These are phyloP conservation scores for Termitomyces titanicus DNA, from an alignment of 768 basidiomycete species.

Conservation along the genomic window DNA sequence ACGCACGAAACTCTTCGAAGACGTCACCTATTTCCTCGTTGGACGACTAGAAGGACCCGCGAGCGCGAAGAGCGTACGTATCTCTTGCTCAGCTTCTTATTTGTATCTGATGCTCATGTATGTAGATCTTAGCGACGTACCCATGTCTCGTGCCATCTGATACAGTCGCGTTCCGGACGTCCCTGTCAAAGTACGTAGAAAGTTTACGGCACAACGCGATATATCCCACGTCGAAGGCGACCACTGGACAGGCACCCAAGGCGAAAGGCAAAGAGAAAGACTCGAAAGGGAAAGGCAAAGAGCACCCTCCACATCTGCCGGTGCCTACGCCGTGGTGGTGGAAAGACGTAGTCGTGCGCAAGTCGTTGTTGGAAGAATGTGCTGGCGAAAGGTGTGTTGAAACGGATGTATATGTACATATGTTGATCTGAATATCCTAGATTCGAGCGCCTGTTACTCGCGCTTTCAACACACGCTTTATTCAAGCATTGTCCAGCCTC, in stretches of 20 bases:
- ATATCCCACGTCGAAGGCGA: conserved; percentile 22
- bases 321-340: conserved; percentile 42
- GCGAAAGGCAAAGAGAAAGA: conserved; percentile 4
- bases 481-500: conserved; percentile 26
- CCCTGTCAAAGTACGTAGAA: conserved; percentile 49
- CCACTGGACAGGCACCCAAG: conserved; percentile 11
- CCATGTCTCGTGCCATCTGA: conserved; percentile 53
- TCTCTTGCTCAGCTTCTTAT: too few relatives aligned
- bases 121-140: conserved; percentile 44
- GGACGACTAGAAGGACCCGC: conserved; percentile 40
- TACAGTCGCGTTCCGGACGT: conserved; percentile 46
- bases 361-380: conserved; percentile 54
- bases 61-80: conserved; percentile 25
- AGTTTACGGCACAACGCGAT: conserved; percentile 36
- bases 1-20: conserved; percentile 49
- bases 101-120: background rate
- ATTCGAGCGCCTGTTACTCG: conserved; percentile 48
- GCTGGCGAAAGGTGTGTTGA: conserved; percentile 40
- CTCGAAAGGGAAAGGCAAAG: background rate
- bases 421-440: conserved; percentile 23
- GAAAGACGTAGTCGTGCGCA: conserved; percentile 53
- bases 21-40: conserved; percentile 47
- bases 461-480: conserved; percentile 49
- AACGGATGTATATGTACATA: background rate
- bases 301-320: too few relatives aligned